These are phyloP conservation scores for Gyromitra esculenta DNA, from an alignment of 2,329 filamentous ascomycete genomes.

Conservation along the genomic window DNA sequence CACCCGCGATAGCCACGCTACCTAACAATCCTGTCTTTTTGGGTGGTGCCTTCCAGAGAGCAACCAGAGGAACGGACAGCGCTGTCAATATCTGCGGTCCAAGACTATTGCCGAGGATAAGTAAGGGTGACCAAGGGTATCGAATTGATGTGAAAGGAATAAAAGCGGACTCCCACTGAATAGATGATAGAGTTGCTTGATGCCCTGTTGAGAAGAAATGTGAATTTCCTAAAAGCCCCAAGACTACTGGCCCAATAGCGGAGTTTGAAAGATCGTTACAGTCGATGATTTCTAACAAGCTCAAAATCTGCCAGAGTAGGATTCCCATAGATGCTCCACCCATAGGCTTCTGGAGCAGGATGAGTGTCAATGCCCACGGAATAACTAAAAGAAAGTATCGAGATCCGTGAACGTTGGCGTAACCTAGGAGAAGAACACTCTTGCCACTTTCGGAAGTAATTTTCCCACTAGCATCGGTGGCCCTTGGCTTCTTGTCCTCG, in stretches of 20 bases:
- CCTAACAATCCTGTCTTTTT: conserved; percentile 73
- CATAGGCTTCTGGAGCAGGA: conserved; percentile 92
- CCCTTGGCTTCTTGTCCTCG: conserved; percentile 62
- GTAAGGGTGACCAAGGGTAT: conserved; percentile 88
- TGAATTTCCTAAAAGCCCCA: conserved; percentile 89
- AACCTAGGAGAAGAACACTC: conserved; percentile 82
- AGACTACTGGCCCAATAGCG: conserved; percentile 81
- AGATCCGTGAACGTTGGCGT: conserved; percentile 90
- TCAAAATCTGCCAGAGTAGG: conserved; percentile 87
- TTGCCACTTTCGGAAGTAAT: conserved; percentile 54
- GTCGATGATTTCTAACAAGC: conserved; percentile 73
- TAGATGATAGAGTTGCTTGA: conserved; percentile 83
- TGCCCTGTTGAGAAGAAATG: conserved; percentile 99
- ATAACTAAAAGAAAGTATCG: conserved; percentile 86
- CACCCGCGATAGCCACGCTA: conserved; percentile 74
- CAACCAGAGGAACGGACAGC: conserved; percentile 79
- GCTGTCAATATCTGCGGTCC: conserved; percentile 87
- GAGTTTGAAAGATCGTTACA: conserved; percentile 70
- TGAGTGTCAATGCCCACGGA: conserved; percentile 78
- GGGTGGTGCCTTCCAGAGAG: conserved; percentile 88
- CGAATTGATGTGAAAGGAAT: conserved; percentile 82
- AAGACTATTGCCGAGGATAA: conserved; percentile 86
- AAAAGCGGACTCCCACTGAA: conserved; percentile 97
- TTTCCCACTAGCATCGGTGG: conserved; percentile 57
- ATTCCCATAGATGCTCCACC: conserved; percentile 84